Evolutionary conservation across 805 yeast species (phyloP), one percentile per base, ranked within the genome.

Genomic region (Babjeviella inositovora): DNA sequence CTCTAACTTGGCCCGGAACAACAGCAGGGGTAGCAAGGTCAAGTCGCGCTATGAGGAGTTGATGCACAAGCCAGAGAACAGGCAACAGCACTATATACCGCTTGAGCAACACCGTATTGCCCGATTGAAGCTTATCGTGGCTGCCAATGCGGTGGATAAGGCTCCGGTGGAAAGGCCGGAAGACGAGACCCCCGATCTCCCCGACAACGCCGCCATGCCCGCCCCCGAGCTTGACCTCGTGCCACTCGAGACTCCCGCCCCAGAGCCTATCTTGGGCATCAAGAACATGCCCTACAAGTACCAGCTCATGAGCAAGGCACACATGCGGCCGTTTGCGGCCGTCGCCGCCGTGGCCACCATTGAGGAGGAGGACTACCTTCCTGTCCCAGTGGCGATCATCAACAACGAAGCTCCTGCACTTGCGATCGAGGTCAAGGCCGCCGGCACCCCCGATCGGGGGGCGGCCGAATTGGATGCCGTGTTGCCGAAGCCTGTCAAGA

Each of bases 1-100:
- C 2, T 61, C 73, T 2, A 61, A 66, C 31, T 48, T 73, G 19
- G 57, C 65, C 32, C 56, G 81, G 31, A 60, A 76, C 6, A 62
- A 72, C 0, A 55, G 74, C 30, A 66, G 65, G 28, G 53, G 57
- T 2, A 50, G 63, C 11, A 49, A 33, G 27, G 40, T 38, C 2
- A 35, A 32, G 16, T 8, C 20, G 8, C 3, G 32, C 40, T n/a
- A 38, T 38, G 2, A 24, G 34, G 15, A 38, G 38, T 11, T 15
- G 32, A 38, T 44, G 31, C 39, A 63, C 15, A 43, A 61, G 62
- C 33, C 44, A 20, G 44, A 51, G 18, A 31, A 59, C 15, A 29
- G 51, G 17, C 20, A 31, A 5, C 37, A 42, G 11, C 29, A 53
- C 35, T 59, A 49, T 35, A 35, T 34, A n/a, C 14, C 26, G 3